These are phyloP conservation scores for Microbotryum silenes-acaulis DNA, from an alignment of 1,284 basidiomycete species.

Conservation along the genomic window DNA sequence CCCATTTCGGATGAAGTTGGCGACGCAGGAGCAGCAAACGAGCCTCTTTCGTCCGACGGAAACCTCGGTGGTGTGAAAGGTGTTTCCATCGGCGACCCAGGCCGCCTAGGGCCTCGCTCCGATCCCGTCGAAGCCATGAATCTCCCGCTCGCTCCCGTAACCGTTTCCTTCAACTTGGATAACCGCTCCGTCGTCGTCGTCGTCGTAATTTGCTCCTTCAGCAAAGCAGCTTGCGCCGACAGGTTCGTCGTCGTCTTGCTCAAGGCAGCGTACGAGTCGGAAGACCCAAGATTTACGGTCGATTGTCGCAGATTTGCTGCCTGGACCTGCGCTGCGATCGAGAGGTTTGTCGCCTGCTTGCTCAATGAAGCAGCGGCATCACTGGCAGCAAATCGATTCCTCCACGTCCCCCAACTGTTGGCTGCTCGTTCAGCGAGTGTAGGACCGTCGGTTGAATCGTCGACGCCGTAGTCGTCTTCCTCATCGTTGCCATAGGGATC, in stretches of 20 bases:
- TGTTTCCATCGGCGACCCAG: conserved; percentile 16
- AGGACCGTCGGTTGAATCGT: conserved; percentile 1
- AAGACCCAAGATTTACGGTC: conserved; percentile 5
- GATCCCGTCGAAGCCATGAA: conserved; percentile 11
- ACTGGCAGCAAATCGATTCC: conserved; percentile 15
- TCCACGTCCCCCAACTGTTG: conserved; percentile 14
- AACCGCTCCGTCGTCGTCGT: conserved; percentile 6
- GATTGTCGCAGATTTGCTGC: conserved; percentile 7
- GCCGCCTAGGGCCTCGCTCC: background rate
- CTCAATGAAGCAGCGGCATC: conserved; percentile 19
- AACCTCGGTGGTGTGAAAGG: conserved; percentile 26
- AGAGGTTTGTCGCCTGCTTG: conserved; percentile 25
- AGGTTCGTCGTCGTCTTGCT: conserved; percentile 18
- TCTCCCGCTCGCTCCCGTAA: conserved; percentile 3
- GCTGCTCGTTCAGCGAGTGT: background rate
- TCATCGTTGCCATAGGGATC: background rate
- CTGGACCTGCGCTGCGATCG: conserved; percentile 9
- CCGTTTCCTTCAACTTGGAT: conserved; percentile 15
- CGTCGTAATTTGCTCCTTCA: conserved; percentile 12
- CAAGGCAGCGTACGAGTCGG: conserved; percentile 21
- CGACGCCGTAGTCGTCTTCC: conserved; percentile 11
- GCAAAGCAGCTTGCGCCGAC: conserved; percentile 11
- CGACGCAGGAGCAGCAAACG: background rate
- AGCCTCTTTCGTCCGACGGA: background rate
- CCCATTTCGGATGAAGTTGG: background rate